Base-by-base conservation (phyloP, 2,329 filamentous ascomycete genomes). In the Neonectria sp. region DNA sequence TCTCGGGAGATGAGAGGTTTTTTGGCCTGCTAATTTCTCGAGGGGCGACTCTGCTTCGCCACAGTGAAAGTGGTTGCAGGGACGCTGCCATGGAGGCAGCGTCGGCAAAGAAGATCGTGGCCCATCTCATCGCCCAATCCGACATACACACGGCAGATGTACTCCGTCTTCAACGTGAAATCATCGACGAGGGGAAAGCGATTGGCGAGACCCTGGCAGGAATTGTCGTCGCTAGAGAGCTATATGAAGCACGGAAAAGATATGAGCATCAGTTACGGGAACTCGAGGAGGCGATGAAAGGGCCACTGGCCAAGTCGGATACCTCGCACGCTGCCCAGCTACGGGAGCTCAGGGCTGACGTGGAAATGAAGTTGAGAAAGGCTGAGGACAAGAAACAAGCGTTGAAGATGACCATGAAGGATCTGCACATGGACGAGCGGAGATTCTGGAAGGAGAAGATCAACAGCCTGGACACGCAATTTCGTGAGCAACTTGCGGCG, bases 101-200 rank as follows among this genome's bases (percentile, higher is more conserved):
- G 12, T 68, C 61, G 4, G 61, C 25, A 17, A 35, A 45, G 9
- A 29, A 49, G 1, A 65, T 69, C 3, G 13, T 68, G 1, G 17
- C 29, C 2, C 25, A 33, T 11, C 17, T 68, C 1, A 1, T 68
- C 1, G 1, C 24, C 8, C 25, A 25, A 6, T 11, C 27, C 1
- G 29, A 56, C 1, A 12, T 15, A 0, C 4, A 21, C 4, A 2
- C 1, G 7, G 33, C 49, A 13, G 2, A 6, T 37, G 17, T 37
- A 12, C 64, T 69, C 7, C 55, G 49, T 9, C 15, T 69, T 13
- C 64, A 69, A 15, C 25, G 56, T 7, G 64, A 69, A 4, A 13
- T 69, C 1, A 25, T 68, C 4, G 45, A 61, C 7, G 46, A 68
- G 31, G 21, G 11, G 13, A 69, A 52, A 27, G 1, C 11, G 8